Percentiles rank a stretch among this genome's conserved stretches.
Evolutionary conservation across 345 rosid species (phyloP).

Genomic region (Gossypium rotundifolium): DNA sequence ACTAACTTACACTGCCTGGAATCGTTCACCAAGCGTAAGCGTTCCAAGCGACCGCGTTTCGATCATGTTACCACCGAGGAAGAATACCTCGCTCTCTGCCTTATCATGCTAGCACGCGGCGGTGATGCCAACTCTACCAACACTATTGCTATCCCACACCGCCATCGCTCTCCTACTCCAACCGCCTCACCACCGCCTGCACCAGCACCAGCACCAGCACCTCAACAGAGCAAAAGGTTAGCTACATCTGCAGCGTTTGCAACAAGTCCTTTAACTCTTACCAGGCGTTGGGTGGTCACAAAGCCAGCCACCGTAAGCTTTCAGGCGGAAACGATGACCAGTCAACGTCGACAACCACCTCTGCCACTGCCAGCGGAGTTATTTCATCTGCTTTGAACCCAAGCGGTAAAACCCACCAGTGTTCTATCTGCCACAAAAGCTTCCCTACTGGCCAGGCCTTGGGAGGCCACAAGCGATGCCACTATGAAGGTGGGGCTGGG

Average conservation of each 20-base stretch:
- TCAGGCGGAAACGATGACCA: slow-evolving; percentile 25
- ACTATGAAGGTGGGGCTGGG: slow-evolving; percentile 50
- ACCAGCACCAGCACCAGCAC: neutral
- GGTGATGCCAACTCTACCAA: slow-evolving; percentile 18
- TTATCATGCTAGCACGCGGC: slow-evolving; percentile 90
- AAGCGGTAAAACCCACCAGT: slow-evolving; percentile 48
- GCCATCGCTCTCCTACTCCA: slow-evolving; percentile 12
- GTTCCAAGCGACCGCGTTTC: slow-evolving; percentile 70
- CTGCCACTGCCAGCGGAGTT: slow-evolving; percentile 13
- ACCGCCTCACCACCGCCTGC: neutral
- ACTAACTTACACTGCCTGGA: slow-evolving; percentile 32
- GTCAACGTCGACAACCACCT: slow-evolving; percentile 24
- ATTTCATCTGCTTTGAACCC: slow-evolving; percentile 8
- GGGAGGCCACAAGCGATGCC: slow-evolving; percentile 75
- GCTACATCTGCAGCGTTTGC: slow-evolving; percentile 72
- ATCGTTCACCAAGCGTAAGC: slow-evolving; percentile 78
- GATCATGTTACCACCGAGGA: slow-evolving; percentile 56
- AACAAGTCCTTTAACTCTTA: slow-evolving; percentile 67
- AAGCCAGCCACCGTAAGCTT: slow-evolving; percentile 82
- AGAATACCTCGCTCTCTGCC: slow-evolving; percentile 90
- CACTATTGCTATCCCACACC: slow-evolving; percentile 1
- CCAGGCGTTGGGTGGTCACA: slow-evolving; percentile 93
- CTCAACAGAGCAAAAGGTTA: slow-evolving; percentile 22
- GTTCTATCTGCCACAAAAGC: slow-evolving; percentile 61
- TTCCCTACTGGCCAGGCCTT: slow-evolving; percentile 71